Evolutionary conservation across 2,329 filamentous ascomycete genomes (phyloP), one percentile per base, ranked within the genome.

Genomic region (Madurella mycetomatis): DNA sequence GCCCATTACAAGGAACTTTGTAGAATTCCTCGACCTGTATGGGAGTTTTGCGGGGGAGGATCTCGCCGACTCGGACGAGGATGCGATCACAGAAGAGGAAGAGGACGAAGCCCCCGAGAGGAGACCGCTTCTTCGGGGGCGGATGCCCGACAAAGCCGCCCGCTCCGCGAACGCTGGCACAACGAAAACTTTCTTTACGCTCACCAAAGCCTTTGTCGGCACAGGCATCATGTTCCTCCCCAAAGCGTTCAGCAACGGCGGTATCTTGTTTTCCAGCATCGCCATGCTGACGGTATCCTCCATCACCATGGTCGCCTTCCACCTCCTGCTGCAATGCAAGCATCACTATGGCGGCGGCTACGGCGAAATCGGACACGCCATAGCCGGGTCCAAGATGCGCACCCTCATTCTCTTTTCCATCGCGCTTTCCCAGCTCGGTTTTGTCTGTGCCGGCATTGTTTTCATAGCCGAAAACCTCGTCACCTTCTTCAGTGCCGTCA

Each of bases 191-290:
- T 91, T 91, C 70, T 90, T 90, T 68, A 91, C 87, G 0, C 74
- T 90, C 9, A 73, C 91, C 49, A 91, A 91, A 68, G 87, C 87
- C 1, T 91, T 91, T 63, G 81, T 91, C 50, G 87, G 87, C 46
- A 91, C 87, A 0, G 87, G 87, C 57, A 90, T 91, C 67, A 89
- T 91, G 83, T 91, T 91, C 65, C 69, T 91, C 43, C 87, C 87
- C 45, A 90, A 89, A 66, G 87, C 87, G 0, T 91, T 90, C 71
- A 82, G 83, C 64, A 91, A 91, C 60, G 87, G 87, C 37, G 87
- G 87, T 19, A 84, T 91, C 49, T 73, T 90, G 11, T 91, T 91
- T 66, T 90, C 87, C 0, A 85, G 83, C 0, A 70, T 89, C 47
- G 84, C 85, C 0, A 78, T 91, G 60, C 69, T 90, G 44, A 71